Conservation (phyloP, 2,329 filamentous ascomycete genomes). For the Mollisia scopiformis region DNA sequence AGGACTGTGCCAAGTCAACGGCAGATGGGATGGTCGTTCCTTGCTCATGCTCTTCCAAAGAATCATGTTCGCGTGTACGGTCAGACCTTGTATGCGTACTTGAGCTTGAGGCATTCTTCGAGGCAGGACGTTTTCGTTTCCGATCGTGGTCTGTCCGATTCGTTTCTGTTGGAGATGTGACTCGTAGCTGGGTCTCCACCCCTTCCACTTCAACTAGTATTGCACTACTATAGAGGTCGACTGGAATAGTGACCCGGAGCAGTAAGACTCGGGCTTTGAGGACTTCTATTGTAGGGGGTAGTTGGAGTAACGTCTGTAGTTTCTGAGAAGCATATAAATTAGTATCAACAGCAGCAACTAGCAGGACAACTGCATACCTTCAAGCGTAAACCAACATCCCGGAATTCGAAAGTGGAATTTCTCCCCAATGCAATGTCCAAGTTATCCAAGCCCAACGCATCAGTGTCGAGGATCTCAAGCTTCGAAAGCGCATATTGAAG, state of each 20-base stretch:
- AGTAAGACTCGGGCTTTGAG: conserved; percentile 74
- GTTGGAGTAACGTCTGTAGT: conserved; percentile 72
- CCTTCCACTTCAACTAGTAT: conserved; percentile 84
- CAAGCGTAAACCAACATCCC: conserved; percentile 80
- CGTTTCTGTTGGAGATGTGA: conserved; percentile 41
- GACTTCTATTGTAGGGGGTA: conserved; percentile 73
- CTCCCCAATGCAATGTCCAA: conserved; percentile 83
- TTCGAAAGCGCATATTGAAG: conserved; percentile 83
- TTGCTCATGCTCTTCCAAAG: conserved; percentile 23
- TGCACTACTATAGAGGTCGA: conserved; percentile 84
- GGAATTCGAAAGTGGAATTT: conserved; percentile 81
- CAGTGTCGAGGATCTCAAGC: conserved; percentile 85
- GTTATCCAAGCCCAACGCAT: conserved; percentile 83
- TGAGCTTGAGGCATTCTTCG: conserved; percentile 6
- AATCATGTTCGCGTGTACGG: conserved; percentile 8
- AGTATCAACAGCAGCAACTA: neutral
- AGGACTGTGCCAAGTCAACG: conserved; percentile 75
- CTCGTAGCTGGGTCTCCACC: conserved; percentile 69
- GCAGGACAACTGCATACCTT: conserved; percentile 60
- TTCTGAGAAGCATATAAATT: conserved; percentile 57
- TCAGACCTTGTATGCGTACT: neutral
- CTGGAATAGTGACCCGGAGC: conserved; percentile 80
- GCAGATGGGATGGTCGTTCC: conserved; percentile 64
- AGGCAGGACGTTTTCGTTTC: conserved; percentile 35
- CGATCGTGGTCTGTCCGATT: conserved; percentile 37